Evolutionary conservation across 345 rosid genomes (phyloP).

Genomic region (Raphanus raphanistrum): DNA sequence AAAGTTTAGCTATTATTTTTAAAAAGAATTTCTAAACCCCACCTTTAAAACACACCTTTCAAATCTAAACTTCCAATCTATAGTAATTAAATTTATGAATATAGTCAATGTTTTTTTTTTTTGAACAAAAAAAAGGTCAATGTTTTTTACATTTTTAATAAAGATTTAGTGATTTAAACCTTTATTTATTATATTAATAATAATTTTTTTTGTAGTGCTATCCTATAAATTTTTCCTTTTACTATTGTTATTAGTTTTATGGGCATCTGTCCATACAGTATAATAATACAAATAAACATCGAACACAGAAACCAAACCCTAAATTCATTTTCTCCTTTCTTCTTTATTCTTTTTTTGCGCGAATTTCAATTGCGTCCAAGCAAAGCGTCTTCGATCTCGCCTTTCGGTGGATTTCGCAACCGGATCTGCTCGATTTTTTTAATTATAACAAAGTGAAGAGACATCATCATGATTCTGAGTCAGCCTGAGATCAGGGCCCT

Average conservation of each 20-base stretch:
- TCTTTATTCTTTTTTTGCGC: neutral
- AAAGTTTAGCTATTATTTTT: too few relatives aligned
- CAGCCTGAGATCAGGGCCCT: conserved; percentile 38
- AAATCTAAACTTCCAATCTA: too few relatives aligned
- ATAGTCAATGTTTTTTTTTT: too few relatives aligned
- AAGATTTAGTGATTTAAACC: too few relatives aligned
- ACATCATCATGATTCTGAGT: neutral
- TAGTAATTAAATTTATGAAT: too few relatives aligned
- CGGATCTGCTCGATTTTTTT: neutral
- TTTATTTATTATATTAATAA: too few relatives aligned
- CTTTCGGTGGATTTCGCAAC: neutral
- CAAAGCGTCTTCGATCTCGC: neutral
- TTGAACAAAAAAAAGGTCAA: too few relatives aligned
- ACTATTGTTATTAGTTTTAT: neutral
- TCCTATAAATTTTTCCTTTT: too few relatives aligned
- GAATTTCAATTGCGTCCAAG: neutral
- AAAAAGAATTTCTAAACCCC: too few relatives aligned
- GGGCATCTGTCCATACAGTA: neutral
- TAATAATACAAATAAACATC: neutral
- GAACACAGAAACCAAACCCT: neutral
- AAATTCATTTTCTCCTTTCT: neutral
- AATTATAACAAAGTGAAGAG: neutral
- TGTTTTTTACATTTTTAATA: too few relatives aligned
- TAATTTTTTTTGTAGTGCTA: too few relatives aligned
- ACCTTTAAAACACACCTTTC: too few relatives aligned